phyloP scores from a whole-genome alignment of 2,329 filamentous ascomycete species.

The Colletotrichum brevisporum region DNA sequence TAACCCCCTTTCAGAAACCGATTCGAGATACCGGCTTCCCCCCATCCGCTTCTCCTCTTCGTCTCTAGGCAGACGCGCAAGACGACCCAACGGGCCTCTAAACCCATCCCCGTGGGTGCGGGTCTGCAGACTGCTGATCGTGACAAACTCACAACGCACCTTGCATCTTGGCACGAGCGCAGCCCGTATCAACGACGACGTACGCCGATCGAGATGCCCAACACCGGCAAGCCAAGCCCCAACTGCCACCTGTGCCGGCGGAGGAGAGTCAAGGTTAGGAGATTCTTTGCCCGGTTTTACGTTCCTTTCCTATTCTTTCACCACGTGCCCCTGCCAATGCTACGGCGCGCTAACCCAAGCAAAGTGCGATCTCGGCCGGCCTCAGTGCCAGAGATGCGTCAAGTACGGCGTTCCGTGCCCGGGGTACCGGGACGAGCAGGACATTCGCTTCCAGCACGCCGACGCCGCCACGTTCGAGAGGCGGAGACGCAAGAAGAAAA shows the following conservation, averaged over 20 bases:
- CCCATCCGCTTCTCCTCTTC: not conserved
- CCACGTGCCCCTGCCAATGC: too few relatives aligned
- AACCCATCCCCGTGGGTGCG: too few relatives aligned
- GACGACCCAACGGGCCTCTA: not conserved
- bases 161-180: too few relatives aligned
- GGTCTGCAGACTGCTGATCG: too few relatives aligned
- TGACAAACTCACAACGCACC: too few relatives aligned
- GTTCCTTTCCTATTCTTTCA: too few relatives aligned
- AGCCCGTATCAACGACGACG: not conserved
- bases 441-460: conserved; percentile 56
- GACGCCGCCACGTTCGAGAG: conserved; percentile 44
- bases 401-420: conserved; percentile 58
- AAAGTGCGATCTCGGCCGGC: conserved; percentile 57
- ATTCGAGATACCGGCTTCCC: not conserved
- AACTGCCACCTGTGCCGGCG: conserved; percentile 58
- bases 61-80: not conserved
- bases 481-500: conserved; percentile 50
- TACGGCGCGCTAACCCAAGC: conserved; percentile 19
- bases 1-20: not conserved
- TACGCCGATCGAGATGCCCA: conserved; percentile 51
- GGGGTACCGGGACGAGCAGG: conserved; percentile 56
- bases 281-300: too few relatives aligned
- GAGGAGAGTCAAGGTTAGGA: conserved; percentile 57
- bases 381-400: conserved; percentile 55
- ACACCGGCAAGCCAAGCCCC: conserved; percentile 56